Evolutionary conservation across 2,329 filamentous ascomycete genomes (phyloP), one percentile per base, ranked within the genome.

Genomic region (Diatrype stigma): DNA sequence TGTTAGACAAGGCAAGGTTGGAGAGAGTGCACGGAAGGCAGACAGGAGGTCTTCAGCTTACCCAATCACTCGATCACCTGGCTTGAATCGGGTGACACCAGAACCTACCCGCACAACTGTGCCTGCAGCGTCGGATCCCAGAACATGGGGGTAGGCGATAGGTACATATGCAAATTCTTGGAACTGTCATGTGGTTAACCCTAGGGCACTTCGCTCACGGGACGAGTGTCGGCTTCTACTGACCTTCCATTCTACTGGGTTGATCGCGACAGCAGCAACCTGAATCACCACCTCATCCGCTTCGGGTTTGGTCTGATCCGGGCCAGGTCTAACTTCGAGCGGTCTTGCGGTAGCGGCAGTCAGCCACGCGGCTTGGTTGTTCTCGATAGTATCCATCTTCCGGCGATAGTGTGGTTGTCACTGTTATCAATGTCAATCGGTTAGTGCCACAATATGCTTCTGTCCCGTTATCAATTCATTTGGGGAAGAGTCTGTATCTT

Each of bases 41-140:
- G 21, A 6, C 37, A 40, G 21, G 34, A 17, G n/a, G 26, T 30
- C 5, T 30, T 30, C 12, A 35, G 2, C 49, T 10, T 44, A 48
- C 30, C 46, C 49, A 12, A 52, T 34, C 28, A 60, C 58, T 6
- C 57, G 51, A 40, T 60, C 57, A 6, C 58, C 58, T 3, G 48
- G 42, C 47, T 55, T 55, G 42, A 59, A 57, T 22, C 46, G 47
- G 8, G 35, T 45, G 8, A 57, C 54, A 6, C 45, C 46, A 4
- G 52, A 44, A 23, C 59, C 56, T 12, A 61, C 49, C 30, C 53
- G 47, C 17, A 45, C 34, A 14, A 60, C 52, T 21, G 54, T 52
- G 10, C 59, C 58, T 32, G 57, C 56, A 14, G 55, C 47, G 45
- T 61, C 59, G 32, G 47, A 52, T 17, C 65, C 63, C 11, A 66